Base-by-base conservation (phyloP, 2,329 filamentous ascomycete genomes). In the Botryotinia narcissicola region DNA sequence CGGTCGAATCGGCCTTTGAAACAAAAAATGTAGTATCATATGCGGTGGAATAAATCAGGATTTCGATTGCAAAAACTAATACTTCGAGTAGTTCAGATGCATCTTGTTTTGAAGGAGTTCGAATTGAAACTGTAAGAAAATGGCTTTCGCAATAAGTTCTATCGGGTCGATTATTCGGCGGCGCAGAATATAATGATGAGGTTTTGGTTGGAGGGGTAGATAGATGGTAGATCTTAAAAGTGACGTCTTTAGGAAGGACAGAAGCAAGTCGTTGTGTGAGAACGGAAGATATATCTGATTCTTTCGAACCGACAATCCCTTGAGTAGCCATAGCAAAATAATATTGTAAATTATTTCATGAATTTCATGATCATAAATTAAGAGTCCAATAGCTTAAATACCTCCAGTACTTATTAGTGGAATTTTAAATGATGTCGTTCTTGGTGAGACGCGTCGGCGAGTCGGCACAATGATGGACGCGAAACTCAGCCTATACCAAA, bases 1-100 rank as follows among this genome's bases (percentile, higher is more conserved):
- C 96, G 0, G 95, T 98, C 16, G 96, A 98, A 83, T 99, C 96
- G 67, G 96, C 96, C 83, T 99, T 99, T 76, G 95, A 95, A 37
- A 99, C 92, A 81, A 99, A 99, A 71, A 98, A 87, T 6, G 93
- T 98, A 1, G 92, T 97, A 37, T 94, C 88, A 78, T 89, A 88
- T 63, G 89, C 88, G 0, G 95, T 97, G 0, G 90, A 92, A 83
- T 97, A 99, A 74, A 99, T 88, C 78, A 96, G 87, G 70, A 98
- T 86, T 81, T 99, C 96, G 75, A 99, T 87, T 25, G 92, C 95
- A 74, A 97, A 91, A 14, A 95, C 87, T 10, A 98, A 84, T 1
- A 97, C 86, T 73, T 81, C 79, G 54, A 73, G 73, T 48, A 64
- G 75, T 37, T 78, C 77, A 9, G 76, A 72, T 59, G 73, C 75